Percentiles rank a stretch among this genome's conserved stretches.
phyloP scores from a whole-genome alignment of 2,329 filamentous ascomycete species.

The Escovopsis sp. region DNA sequence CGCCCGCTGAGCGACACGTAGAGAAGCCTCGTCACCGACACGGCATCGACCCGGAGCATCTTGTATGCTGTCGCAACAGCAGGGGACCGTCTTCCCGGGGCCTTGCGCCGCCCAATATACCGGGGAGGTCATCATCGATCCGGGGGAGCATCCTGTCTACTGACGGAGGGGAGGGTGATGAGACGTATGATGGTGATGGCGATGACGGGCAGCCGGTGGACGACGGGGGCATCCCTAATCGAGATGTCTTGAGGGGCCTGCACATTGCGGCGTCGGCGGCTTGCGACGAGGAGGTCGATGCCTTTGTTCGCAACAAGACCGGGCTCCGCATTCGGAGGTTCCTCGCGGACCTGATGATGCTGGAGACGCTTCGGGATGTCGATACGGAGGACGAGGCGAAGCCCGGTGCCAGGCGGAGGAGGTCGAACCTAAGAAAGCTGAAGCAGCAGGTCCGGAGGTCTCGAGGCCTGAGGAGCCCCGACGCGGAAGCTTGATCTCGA shows the following conservation, averaged over 20 bases:
- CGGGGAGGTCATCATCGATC: slow-evolving; percentile 22
- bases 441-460: slow-evolving; percentile 23
- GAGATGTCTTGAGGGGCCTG: slow-evolving; percentile 38
- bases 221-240: slow-evolving; percentile 27
- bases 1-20: neutral
- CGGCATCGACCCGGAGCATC: slow-evolving; percentile 10
- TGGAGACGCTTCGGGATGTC: slow-evolving; percentile 30
- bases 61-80: slow-evolving; percentile 14
- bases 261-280: slow-evolving; percentile 41
- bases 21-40: neutral
- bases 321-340: slow-evolving; percentile 39
- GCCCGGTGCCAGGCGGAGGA: slow-evolving; percentile 15
- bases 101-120: slow-evolving; percentile 19
- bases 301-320: slow-evolving; percentile 34
- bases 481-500: neutral
- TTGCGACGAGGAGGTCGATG: slow-evolving; percentile 38
- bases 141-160: slow-evolving; percentile 9
- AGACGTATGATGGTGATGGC: slow-evolving; percentile 9
- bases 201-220: slow-evolving; percentile 10
- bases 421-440: slow-evolving; percentile 19
- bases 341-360: slow-evolving; percentile 36
- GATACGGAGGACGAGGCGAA: slow-evolving; percentile 11
- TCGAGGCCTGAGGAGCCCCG: slow-evolving; percentile 12
- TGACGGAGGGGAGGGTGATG: neutral
- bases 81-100: slow-evolving; percentile 12